Percentiles rank a stretch among this genome's conserved stretches.
Evolutionary conservation across 2,329 filamentous ascomycete genomes (phyloP).

Genomic region (Microdochium trichocladiopsis): DNA sequence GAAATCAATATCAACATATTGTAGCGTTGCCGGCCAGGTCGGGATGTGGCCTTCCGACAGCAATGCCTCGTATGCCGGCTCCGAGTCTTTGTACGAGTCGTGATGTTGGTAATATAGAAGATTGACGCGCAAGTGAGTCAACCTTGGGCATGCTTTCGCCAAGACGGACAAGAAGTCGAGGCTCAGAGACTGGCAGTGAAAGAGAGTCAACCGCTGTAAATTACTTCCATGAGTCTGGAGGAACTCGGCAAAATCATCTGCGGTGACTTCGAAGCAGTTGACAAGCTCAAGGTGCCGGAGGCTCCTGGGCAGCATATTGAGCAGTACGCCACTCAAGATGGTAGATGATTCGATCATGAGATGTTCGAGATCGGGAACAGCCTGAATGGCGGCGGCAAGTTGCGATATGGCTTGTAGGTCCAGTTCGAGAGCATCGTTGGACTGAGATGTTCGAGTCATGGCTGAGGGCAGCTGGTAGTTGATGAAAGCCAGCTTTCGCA

Average conservation of each 20-base stretch:
- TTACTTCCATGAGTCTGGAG: conserved; percentile 59
- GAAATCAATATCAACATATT: conserved; percentile 66
- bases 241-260: conserved; percentile 58
- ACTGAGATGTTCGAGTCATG: conserved; percentile 17
- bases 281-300: conserved; percentile 65
- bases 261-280: conserved; percentile 71
- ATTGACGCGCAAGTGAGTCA: conserved; percentile 69
- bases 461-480: conserved; percentile 53
- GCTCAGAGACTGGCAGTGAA: conserved; percentile 74
- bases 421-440: conserved; percentile 30
- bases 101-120: conserved; percentile 70
- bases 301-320: conserved; percentile 60
- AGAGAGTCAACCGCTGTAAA: conserved; percentile 62
- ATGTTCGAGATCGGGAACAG: conserved; percentile 56
- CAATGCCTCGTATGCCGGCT: conserved; percentile 66
- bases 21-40: conserved; percentile 69
- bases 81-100: conserved; percentile 59
- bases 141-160: conserved; percentile 58
- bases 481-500: conserved; percentile 52
- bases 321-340: conserved; percentile 58
- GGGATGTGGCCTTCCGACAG: conserved; percentile 61
- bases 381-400: conserved; percentile 39
- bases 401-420: conserved; percentile 20
- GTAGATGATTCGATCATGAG: conserved; percentile 71
- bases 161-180: conserved; percentile 67